Base-by-base conservation (phyloP, 352 stramenopile genomes). In the Pythium guiyangense region DNA sequence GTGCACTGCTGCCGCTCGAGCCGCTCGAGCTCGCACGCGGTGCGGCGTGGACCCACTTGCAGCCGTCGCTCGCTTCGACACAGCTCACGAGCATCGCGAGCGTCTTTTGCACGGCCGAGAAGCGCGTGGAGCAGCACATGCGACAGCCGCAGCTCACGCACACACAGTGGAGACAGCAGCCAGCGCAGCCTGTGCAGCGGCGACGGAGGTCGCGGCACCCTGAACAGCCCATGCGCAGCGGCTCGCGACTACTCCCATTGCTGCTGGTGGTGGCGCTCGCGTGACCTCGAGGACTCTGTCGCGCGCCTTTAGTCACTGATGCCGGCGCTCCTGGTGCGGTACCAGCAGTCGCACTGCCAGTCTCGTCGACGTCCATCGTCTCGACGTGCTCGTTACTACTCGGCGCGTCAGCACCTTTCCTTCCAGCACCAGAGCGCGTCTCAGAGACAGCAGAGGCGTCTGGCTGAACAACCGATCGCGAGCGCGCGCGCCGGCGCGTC, bases 161-260 rank as follows among this genome's bases (percentile, higher is more conserved):
- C 17, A 82, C 70, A 20, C 82, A 92, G 62, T 92, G 82, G 22
- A 86, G 59, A 47, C 75, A 88, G 54, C 82, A 92, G 1, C 74
- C 75, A 8, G 63, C 73, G 52, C 82, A 92, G 9, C 73, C 73
- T 0, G 77, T 86, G 40, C 82, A 92, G 26, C 79, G 74, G 9
- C 79, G 73, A 4, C 75, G 73, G 9, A 73, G 49, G 54, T 92
- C 77, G 10, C 75, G 75, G 35, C 82, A 92, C 0, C 77, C 77
- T 22, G 73, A 77, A 31, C 81, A 92, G 3, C 75, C 75, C 67
- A 85, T 84, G 9, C 77, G 76, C 34, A 87, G 51, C 39, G 81
- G 73, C 14, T 43, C 57, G 20, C 45, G 42, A 27, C 42, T 27
- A 47, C 42, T 27, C 2, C 42, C n/a, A 27, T 5, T 11, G 45